Percentiles rank a stretch among this genome's conserved stretches.
Evolutionary conservation across 2,329 filamentous ascomycete genomes (phyloP).

Genomic region (Cladophialophora yegresii): DNA sequence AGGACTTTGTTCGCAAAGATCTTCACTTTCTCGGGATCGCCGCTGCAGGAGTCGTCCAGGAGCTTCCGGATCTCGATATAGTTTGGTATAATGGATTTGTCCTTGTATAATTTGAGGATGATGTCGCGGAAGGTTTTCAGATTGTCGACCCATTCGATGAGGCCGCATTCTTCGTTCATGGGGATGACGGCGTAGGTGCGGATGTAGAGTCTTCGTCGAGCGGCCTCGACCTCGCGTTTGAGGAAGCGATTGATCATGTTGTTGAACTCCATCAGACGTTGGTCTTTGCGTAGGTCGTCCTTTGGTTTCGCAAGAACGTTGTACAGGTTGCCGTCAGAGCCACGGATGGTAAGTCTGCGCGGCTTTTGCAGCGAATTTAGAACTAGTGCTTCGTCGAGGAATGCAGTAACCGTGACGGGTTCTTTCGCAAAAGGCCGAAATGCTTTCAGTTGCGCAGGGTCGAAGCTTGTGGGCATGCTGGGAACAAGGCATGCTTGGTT

Average conservation of each 20-base stretch:
- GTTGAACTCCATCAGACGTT: slow-evolving; percentile 99
- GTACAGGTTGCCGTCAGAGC: slow-evolving; percentile 85
- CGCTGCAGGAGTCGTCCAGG: slow-evolving; percentile 66
- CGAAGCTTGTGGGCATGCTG: slow-evolving; percentile 71
- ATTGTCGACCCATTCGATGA: slow-evolving; percentile 98
- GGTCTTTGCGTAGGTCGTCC: slow-evolving; percentile 94
- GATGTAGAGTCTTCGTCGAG: slow-evolving; percentile 87
- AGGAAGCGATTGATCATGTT: slow-evolving; percentile 94
- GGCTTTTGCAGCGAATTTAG: slow-evolving; percentile 90
- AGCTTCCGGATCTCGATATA: slow-evolving; percentile 65
- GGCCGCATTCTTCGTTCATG: slow-evolving; percentile 93
- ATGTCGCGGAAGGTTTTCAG: slow-evolving; percentile 93
- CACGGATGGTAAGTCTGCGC: slow-evolving; percentile 81
- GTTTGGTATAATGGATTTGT: slow-evolving; percentile 65
- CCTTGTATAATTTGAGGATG: slow-evolving; percentile 73
- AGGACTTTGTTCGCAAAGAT: slow-evolving; percentile 51
- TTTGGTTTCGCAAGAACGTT: slow-evolving; percentile 95
- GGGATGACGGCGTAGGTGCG: slow-evolving; percentile 97
- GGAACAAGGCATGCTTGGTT: slow-evolving; percentile 82
- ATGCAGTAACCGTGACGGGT: slow-evolving; percentile 75
- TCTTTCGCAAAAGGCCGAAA: slow-evolving; percentile 88
- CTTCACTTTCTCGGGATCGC: slow-evolving; percentile 47
- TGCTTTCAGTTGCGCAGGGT: slow-evolving; percentile 65
- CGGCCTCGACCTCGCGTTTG: slow-evolving; percentile 87
- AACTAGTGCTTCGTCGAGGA: slow-evolving; percentile 85